Conservation (phyloP, 495 filamentous ascomycete genomes). For the Aspergillus affinis region DNA sequence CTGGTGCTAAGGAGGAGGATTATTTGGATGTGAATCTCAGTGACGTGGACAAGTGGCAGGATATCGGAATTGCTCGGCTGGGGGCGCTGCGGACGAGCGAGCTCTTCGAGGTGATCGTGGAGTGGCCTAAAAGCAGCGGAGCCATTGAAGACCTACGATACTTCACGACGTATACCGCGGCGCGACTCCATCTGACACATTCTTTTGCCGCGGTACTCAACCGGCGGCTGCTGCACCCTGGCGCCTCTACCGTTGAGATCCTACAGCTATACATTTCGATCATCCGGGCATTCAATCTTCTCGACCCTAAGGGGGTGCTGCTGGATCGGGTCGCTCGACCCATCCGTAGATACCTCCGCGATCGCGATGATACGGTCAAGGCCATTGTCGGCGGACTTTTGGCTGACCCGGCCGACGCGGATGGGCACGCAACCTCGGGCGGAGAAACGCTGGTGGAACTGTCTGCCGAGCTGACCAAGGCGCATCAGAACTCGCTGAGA, state of each 20-base stretch:
- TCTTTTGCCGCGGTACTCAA: constrained; percentile 68
- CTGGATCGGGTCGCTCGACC: constrained; percentile 81
- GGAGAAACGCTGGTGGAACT: constrained; percentile 68
- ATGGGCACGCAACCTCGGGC: constrained; percentile 32
- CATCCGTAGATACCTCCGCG: constrained; percentile 82
- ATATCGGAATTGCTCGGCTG: constrained; percentile 74
- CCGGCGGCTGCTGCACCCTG: constrained; percentile 79
- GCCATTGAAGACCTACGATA: constrained; percentile 77
- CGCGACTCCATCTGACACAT: constrained; percentile 64
- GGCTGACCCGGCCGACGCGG: constrained; percentile 58
- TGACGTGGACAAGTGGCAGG: constrained; percentile 77
- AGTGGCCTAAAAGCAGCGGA: constrained; percentile 78
- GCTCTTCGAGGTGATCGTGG: constrained; percentile 83
- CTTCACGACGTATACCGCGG: constrained; percentile 55
- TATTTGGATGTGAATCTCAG: constrained; percentile 48
- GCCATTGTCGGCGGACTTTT: constrained; percentile 86
- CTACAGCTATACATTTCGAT: constrained; percentile 88
- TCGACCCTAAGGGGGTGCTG: constrained; percentile 90
- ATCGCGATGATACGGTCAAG: constrained; percentile 89
- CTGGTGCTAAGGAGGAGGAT: constrained; percentile 19
- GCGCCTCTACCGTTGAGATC: constrained; percentile 85
- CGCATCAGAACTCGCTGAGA: constrained; percentile 48
- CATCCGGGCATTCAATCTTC: constrained; percentile 82
- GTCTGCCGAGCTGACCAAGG: constrained; percentile 67
- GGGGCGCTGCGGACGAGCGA: constrained; percentile 76